Conservation (phyloP, 208 protist species). For the Wallacemonas sp. region DNA sequence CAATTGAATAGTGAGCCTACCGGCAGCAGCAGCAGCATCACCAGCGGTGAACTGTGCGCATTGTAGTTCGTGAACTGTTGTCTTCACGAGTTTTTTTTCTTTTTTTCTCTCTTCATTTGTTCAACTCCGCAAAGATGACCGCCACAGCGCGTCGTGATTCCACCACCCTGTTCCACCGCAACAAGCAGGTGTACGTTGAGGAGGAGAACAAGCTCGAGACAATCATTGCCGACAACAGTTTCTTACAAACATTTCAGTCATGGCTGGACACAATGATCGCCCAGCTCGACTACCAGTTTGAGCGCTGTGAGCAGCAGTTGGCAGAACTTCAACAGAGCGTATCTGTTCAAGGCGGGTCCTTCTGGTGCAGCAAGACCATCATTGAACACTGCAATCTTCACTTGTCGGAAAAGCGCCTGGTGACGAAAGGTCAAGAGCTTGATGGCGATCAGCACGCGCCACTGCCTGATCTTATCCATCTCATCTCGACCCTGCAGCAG, state of each 20-base stretch:
- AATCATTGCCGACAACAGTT: slow-evolving; percentile 61
- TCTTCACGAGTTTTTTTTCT: not conserved
- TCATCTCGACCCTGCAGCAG: slow-evolving; percentile 75
- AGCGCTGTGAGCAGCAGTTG: slow-evolving; percentile 82
- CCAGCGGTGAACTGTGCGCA: too few species aligned
- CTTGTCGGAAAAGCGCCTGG: slow-evolving; percentile 70
- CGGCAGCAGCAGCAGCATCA: too few species aligned
- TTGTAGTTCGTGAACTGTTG: not conserved
- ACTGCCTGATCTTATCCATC: slow-evolving; percentile 76
- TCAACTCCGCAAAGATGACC: slow-evolving; percentile 30
- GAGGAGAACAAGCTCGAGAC: slow-evolving; percentile 80
- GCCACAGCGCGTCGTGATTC: slow-evolving; percentile 24
- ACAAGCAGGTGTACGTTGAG: slow-evolving; percentile 81
- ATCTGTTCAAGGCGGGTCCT: slow-evolving; percentile 54
- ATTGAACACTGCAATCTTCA: slow-evolving; percentile 90
- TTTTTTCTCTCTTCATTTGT: slow-evolving; percentile 15
- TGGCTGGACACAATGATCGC: slow-evolving; percentile 85
- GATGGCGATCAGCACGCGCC: slow-evolving; percentile 36
- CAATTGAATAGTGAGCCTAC: too few species aligned
- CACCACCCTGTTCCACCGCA: slow-evolving; percentile 75
- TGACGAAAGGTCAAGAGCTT: slow-evolving; percentile 26
- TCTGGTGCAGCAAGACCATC: slow-evolving; percentile 87
- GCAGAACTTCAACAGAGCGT: slow-evolving; percentile 84
- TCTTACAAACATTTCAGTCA: slow-evolving; percentile 63
- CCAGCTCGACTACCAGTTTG: slow-evolving; percentile 81